Evolutionary conservation across 495 filamentous ascomycete species (phyloP).

Genomic region (Sphaerosporella brunnea): DNA sequence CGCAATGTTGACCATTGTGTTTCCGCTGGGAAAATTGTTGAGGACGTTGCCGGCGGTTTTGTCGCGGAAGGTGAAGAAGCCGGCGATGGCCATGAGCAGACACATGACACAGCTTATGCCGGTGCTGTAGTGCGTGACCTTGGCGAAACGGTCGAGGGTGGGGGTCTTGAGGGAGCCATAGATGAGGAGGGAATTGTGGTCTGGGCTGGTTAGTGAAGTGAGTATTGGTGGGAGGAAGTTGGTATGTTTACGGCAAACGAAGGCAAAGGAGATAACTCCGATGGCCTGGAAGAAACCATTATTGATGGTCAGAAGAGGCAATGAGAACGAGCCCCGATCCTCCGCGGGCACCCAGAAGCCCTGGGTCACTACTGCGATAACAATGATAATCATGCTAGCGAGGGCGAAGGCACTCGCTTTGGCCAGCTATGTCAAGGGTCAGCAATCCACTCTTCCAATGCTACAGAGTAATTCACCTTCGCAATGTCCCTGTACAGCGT

Average conservation of each 20-base stretch:
- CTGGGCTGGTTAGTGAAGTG: slow-evolving; percentile 27
- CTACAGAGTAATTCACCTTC: slow-evolving; percentile 40
- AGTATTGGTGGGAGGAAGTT: slow-evolving; percentile 6
- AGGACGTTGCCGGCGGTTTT: slow-evolving; percentile 86
- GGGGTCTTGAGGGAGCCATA: slow-evolving; percentile 90
- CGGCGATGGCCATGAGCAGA: slow-evolving; percentile 67
- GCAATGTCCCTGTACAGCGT: slow-evolving; percentile 92
- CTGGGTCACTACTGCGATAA: slow-evolving; percentile 78
- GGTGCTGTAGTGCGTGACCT: slow-evolving; percentile 83
- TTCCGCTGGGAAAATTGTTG: slow-evolving; percentile 87
- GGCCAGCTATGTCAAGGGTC: slow-evolving; percentile 62
- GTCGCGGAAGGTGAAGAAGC: slow-evolving; percentile 84
- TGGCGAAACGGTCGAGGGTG: slow-evolving; percentile 82
- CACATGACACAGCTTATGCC: slow-evolving; percentile 76
- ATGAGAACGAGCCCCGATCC: slow-evolving; percentile 48
- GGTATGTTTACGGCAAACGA: slow-evolving; percentile 34
- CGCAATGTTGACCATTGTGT: slow-evolving; percentile 82
- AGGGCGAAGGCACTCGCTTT: slow-evolving; percentile 87
- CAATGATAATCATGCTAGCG: slow-evolving; percentile 76
- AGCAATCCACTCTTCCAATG: background rate
- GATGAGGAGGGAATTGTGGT: slow-evolving; percentile 93
- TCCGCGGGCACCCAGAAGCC: slow-evolving; percentile 52
- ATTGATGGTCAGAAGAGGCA: slow-evolving; percentile 51
- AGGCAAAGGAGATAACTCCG: slow-evolving; percentile 83
- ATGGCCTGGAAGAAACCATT: slow-evolving; percentile 84